Evolutionary conservation across 176 grass and related monocot genomes (phyloP), one percentile per base, ranked within the genome.

Genomic region (Elaeis guineensis): DNA sequence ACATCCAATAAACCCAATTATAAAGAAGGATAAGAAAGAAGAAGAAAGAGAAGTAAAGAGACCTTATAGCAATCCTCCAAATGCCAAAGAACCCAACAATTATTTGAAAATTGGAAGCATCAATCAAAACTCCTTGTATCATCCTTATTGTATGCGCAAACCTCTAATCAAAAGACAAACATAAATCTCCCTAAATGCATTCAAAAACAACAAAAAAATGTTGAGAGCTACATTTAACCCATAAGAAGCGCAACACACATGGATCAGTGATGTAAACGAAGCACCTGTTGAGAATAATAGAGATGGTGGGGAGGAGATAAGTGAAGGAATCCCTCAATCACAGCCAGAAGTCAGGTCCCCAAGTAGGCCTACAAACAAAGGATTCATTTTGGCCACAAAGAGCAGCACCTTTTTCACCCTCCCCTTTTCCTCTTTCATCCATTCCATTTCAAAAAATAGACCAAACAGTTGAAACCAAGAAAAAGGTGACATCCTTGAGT

Each of bases 11-110:
- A 44, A 44, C 35, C 9, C 8, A 44, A 12, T 44, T 44, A 44
- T 12, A 24, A 54, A 18, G 12, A 54, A 17, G 8, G 28, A 62
- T 57, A 50, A 71, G 55, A 49, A 9, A 52, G 32, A 30, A 11
- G 58, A 15, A 30, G 23, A 52, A 3, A 19, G 52, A 61, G 57
- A 1, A 55, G 50, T n/a, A 53, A 17, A 53, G 32, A 22, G 6
- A 93, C 86, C 90, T 70, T 49, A 95, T 90, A 67, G 77, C 84
- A 49, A 90, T 63, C 49, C 90, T 72, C 90, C 90, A 95, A 20
- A 88, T 58, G 69, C 92, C 92, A 52, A 84, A 90, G 84, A 85
- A 97, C 20, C 87, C 92, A 52, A 91, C 17, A 70, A 85, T 82
- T 68, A 77, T 68, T 72, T 97, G 92, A 75, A 97, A 88, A 69